Conservation (phyloP, 352 stramenopile genomes). For the Phytophthora constricta region DNA sequence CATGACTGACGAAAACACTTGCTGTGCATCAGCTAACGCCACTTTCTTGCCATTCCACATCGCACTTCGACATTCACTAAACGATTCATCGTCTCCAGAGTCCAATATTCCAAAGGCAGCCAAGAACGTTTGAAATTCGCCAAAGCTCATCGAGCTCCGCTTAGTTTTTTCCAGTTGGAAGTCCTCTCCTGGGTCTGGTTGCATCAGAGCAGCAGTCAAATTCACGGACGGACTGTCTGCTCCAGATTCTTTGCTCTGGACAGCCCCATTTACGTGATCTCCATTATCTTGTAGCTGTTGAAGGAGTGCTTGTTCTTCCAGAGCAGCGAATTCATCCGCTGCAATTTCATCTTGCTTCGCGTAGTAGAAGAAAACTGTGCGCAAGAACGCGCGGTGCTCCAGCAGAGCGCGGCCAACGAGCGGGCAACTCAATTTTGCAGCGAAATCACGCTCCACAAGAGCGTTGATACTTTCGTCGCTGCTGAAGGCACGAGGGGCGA, state of each 20-base stretch:
- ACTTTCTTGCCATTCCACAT: constrained; percentile 16
- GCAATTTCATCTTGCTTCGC: constrained; percentile 51
- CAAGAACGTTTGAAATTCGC: constrained; percentile 54
- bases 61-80: not conserved
- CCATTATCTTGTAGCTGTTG: constrained; percentile 23
- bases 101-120: constrained; percentile 37
- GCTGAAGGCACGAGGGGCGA: constrained; percentile 33
- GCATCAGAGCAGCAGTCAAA: constrained; percentile 9
- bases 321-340: constrained; percentile 18
- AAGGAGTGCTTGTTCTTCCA: constrained; percentile 25
- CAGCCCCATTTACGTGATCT: not conserved
- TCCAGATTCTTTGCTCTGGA: constrained; percentile 3
- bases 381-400: constrained; percentile 64
- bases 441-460: constrained; percentile 45
- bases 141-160: constrained; percentile 59
- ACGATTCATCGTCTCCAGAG: not conserved
- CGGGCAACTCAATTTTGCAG: constrained; percentile 48
- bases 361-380: constrained; percentile 63
- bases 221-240: not conserved
- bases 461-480: constrained; percentile 7
- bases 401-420: constrained; percentile 52
- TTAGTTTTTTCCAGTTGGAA: constrained; percentile 65
- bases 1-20: constrained; percentile 60
- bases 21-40: constrained; percentile 27
- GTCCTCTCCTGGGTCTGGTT: constrained; percentile 8